These are phyloP conservation scores for Helichrysum umbraculigerum DNA, from an alignment of 129 eudicot species.

Conservation along the genomic window DNA sequence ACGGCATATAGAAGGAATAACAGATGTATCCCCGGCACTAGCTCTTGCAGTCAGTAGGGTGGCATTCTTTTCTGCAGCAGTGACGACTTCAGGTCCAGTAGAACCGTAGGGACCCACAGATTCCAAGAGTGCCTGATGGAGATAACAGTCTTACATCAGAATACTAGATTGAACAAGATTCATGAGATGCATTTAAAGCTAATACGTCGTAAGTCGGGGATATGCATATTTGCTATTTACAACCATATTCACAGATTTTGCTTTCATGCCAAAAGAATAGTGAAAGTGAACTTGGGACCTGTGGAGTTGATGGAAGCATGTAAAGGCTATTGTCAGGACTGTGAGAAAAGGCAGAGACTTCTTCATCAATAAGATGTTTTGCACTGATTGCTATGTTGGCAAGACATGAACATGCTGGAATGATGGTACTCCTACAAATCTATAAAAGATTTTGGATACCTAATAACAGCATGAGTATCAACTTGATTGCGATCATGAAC, in stretches of 20 bases:
- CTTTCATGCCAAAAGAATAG: neutral
- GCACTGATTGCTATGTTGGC: slow-evolving; percentile 53
- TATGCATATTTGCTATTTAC: neutral
- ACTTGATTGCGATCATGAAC: too few relatives aligned
- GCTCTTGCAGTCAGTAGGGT: slow-evolving; percentile 84
- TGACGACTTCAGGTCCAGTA: slow-evolving; percentile 73
- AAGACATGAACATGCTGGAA: slow-evolving; percentile 70
- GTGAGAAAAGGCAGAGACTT: slow-evolving; percentile 68
- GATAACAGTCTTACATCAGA: slow-evolving; percentile 11
- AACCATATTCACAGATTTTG: neutral
- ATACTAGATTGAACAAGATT: slow-evolving; percentile 1
- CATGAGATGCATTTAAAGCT: neutral
- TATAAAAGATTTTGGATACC: too few relatives aligned
- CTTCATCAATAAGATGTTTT: slow-evolving; percentile 74
- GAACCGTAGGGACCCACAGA: slow-evolving; percentile 68
- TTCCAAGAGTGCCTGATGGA: slow-evolving; percentile 75
- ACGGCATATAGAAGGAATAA: slow-evolving; percentile 86
- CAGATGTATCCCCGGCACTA: slow-evolving; percentile 83
- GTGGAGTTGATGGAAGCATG: slow-evolving; percentile 95
- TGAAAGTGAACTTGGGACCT: slow-evolving; percentile 44
- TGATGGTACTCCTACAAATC: too few relatives aligned
- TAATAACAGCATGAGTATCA: too few relatives aligned
- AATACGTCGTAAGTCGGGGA: neutral
- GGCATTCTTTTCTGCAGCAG: slow-evolving; percentile 78
- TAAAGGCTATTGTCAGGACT: slow-evolving; percentile 84